Evolutionary conservation across 257 asterid genomes (phyloP).

Genomic region (Nemophila menziesii): DNA sequence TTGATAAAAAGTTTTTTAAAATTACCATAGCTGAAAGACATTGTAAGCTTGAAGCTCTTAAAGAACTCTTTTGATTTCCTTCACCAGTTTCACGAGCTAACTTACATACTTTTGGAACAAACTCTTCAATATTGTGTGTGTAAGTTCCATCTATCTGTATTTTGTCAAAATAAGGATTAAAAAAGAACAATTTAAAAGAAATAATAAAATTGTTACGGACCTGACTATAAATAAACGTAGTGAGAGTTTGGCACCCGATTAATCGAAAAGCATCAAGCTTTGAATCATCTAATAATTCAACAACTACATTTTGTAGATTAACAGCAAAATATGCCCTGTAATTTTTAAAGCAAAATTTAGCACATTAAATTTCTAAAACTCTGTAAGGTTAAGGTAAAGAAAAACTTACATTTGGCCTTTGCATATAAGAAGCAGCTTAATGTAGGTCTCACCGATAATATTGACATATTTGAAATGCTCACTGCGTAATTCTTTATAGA

Average conservation of each 20-base stretch:
- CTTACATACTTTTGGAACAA: constrained; percentile 57
- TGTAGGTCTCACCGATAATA: constrained; percentile 57
- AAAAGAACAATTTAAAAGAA: not conserved
- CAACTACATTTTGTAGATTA: constrained; percentile 52
- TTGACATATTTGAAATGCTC: constrained; percentile 51
- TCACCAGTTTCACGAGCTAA: constrained; percentile 51
- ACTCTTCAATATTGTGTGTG: constrained; percentile 52
- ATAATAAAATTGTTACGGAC: constrained; percentile 21
- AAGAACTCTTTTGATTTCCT: constrained; percentile 37
- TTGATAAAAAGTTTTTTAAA: no score
- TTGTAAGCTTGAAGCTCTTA: constrained; percentile 87
- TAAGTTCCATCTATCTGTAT: constrained; percentile 88
- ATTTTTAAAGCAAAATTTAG: constrained; percentile 8
- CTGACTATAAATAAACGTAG: constrained; percentile 75
- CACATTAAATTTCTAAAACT: not conserved
- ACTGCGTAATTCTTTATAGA: constrained; percentile 74
- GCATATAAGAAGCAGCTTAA: constrained; percentile 65
- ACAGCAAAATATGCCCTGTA: constrained; percentile 83
- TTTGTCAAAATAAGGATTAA: constrained; percentile 6
- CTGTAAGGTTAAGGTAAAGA: not conserved
- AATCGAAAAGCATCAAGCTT: constrained; percentile 48
- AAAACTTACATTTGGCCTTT: constrained; percentile 78
- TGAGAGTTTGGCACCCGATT: constrained; percentile 71
- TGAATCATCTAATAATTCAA: constrained; percentile 63
- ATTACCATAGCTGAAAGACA: constrained; percentile 93